Base-by-base conservation (phyloP, 345 rosid species). In the Populus alba region DNA sequence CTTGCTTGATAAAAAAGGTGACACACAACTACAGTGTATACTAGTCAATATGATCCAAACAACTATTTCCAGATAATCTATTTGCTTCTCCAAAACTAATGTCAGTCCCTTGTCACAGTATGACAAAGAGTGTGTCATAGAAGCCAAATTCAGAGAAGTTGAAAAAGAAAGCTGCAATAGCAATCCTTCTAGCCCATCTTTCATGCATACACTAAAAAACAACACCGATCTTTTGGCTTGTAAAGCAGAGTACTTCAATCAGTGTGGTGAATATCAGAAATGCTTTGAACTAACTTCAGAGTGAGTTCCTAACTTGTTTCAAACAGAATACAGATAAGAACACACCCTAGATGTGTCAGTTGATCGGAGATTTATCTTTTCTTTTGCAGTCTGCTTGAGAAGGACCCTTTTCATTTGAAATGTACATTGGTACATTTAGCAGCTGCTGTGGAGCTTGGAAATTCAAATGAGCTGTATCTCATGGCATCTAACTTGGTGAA, bases 181-280 rank as follows among this genome's bases (percentile, higher is more conserved):
- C 66, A 80, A 76, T 78, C 79, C 43, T 80, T 82, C 89, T 51
- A 88, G 90, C 79, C 81, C 85, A 68, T 89, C 91, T 75, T 87
- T 89, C 77, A 73, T 81, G 77, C 83, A 81, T 80, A 85, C 89
- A 37, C 82, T 92, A 84, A 91, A 87, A 85, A 89, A 87, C 75
- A 91, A 92, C 80, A 86, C 91, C 75, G 99, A 94, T 90, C 91
- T 94, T 75, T 85, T 94, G 88, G 89, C 95, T 68, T 91, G 99
- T 84, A 92, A 96, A 90, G 99, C 98, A 80, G 98, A 94, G 84
- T 96, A 92, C 88, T 92, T 92, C 82, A 95, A 92, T 88, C 98
- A 96, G 76, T 89, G 92, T 82, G 97, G 99, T 79, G 95, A 96
- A 90, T 91, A 91, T 83, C 89, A 96, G 78, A 94, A 94, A 84